These are phyloP conservation scores for Xerocomus brunneocitrinus DNA, from an alignment of 768 basidiomycete genomes.

Conservation along the genomic window DNA sequence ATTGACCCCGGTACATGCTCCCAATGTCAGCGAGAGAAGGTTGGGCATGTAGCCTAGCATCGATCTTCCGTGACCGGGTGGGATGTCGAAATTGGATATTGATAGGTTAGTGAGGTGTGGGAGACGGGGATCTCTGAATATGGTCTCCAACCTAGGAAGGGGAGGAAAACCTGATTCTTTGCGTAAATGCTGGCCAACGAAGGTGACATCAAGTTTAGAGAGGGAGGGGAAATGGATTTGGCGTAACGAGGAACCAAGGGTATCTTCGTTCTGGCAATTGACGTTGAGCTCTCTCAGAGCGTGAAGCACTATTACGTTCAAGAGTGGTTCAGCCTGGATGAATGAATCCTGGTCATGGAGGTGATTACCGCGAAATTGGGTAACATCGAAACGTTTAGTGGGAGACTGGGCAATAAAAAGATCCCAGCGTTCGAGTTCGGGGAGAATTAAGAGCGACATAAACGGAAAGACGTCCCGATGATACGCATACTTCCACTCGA, in stretches of 20 bases:
- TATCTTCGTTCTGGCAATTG: constrained; percentile 39
- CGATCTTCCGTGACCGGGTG: constrained; percentile 34
- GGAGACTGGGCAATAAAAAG: constrained; percentile 37
- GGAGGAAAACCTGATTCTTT: constrained; percentile 25
- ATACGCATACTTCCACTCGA: constrained; percentile 47
- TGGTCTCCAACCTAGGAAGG: constrained; percentile 46
- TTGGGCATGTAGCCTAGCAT: constrained; percentile 51
- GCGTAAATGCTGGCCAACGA: constrained; percentile 29
- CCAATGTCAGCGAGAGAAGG: constrained; percentile 44
- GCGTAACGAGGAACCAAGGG: constrained; percentile 35
- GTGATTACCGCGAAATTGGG: constrained; percentile 30
- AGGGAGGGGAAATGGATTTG: constrained; percentile 44
- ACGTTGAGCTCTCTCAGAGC: constrained; percentile 41
- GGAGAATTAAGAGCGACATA: constrained; percentile 38
- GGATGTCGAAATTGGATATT: constrained; percentile 43
- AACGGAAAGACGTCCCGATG: constrained; percentile 40
- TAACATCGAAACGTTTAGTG: constrained; percentile 24
- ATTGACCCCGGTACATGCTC: constrained; percentile 41
- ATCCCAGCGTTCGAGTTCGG: constrained; percentile 41
- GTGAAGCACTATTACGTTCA: constrained; percentile 23
- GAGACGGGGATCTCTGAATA: constrained; percentile 56
- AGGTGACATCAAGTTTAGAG: constrained; percentile 41
- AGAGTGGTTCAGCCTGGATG: constrained; percentile 26
- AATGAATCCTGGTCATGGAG: constrained; percentile 26
- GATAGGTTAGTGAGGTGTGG: constrained; percentile 47